A percentile compares a stretch with the other conserved stretches of the same genome.
These are phyloP conservation scores for Naganishia sp. DNA, from an alignment of 1,284 basidiomycete genomes.

Conservation along the genomic window DNA sequence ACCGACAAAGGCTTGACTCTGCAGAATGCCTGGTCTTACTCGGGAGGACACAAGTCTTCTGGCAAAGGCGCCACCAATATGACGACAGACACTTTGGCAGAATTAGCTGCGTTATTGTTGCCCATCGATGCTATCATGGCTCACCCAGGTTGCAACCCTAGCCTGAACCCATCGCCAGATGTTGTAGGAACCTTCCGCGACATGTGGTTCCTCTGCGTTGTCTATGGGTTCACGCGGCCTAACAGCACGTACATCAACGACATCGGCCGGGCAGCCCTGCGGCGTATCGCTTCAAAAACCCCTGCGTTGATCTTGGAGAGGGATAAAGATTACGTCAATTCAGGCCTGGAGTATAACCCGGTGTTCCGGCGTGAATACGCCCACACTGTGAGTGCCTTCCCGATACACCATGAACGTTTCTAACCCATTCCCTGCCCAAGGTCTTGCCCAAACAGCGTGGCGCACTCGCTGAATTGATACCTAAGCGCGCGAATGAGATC, in stretches of 20 bases:
- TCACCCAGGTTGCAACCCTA: constrained; percentile 19
- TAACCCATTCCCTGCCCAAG: constrained; percentile 50
- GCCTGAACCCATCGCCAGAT: constrained; percentile 60
- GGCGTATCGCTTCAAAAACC: constrained; percentile 81
- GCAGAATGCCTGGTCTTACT: constrained; percentile 56
- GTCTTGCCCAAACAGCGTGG: constrained; percentile 69
- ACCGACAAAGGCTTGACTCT: constrained; percentile 89
- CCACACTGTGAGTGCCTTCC: constrained; percentile 62
- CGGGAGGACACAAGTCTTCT: constrained; percentile 54
- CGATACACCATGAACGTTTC: not conserved
- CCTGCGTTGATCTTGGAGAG: constrained; percentile 81
- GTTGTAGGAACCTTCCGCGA: constrained; percentile 85
- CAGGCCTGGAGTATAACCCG: constrained; percentile 90
- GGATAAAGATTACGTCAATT: constrained; percentile 79
- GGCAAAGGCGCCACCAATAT: constrained; percentile 41
- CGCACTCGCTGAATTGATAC: constrained; percentile 66
- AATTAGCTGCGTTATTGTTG: constrained; percentile 79
- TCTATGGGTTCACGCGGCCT: constrained; percentile 69
- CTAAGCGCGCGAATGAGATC: constrained; percentile 70
- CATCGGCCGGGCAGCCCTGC: constrained; percentile 74
- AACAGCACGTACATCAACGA: constrained; percentile 62
- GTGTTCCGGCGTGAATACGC: constrained; percentile 87
- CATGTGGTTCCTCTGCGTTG: constrained; percentile 84
- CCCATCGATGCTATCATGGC: constrained; percentile 87
- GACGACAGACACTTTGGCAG: constrained; percentile 69